Conservation (phyloP, 2,329 filamentous ascomycete genomes). For the Zalaria obscura region DNA sequence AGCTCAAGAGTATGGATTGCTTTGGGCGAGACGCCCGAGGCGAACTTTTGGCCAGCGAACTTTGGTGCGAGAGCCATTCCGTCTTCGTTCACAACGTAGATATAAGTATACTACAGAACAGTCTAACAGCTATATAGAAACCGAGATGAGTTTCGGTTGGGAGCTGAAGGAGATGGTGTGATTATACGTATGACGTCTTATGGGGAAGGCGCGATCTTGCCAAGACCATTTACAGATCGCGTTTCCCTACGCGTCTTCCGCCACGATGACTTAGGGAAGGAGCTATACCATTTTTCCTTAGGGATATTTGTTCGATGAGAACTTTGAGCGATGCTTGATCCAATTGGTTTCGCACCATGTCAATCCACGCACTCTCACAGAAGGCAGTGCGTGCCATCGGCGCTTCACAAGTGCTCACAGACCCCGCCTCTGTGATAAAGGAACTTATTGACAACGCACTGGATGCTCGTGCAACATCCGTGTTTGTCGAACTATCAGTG, state of each 20-base stretch:
- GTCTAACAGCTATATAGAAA: no score
- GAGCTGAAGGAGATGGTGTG: no score
- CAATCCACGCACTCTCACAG: slow-evolving; percentile 28
- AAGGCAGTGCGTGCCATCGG: slow-evolving; percentile 40
- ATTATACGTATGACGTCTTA: no score
- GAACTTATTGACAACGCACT: slow-evolving; percentile 67
- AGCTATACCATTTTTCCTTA: no score
- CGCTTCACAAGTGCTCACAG: slow-evolving; percentile 45
- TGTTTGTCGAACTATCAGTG: slow-evolving; percentile 49
- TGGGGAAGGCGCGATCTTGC: no score
- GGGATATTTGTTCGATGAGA: no score
- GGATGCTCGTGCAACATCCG: slow-evolving; percentile 52
- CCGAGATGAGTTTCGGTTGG: no score
- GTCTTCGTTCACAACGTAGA: background rate
- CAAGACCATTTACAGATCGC: no score
- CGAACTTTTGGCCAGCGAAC: slow-evolving; percentile 60
- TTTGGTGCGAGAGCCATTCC: slow-evolving; percentile 64
- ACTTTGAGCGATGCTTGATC: no score
- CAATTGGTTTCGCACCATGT: slow-evolving; percentile 10
- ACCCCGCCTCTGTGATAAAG: slow-evolving; percentile 51
- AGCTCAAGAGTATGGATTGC: slow-evolving; percentile 39
- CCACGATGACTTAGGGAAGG: no score
- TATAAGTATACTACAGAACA: background rate
- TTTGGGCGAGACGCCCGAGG: slow-evolving; percentile 26
- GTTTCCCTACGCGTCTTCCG: no score